Conservation (phyloP, 164 flowering plant genomes). For the Litsea cubeba region DNA sequence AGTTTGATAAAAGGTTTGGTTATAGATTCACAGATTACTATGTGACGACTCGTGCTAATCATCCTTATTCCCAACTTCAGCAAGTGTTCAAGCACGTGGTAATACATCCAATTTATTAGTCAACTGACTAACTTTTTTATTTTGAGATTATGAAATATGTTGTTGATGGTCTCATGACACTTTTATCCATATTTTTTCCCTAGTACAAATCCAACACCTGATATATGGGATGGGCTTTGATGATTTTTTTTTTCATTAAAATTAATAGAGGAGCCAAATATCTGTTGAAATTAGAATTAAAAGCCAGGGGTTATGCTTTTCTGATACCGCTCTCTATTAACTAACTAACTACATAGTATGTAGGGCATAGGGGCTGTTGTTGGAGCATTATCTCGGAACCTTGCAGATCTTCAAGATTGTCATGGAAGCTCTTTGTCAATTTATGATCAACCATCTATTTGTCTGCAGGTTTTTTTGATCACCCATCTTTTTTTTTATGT, state of each 20-base stretch:
- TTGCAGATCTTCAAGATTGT: slow-evolving; percentile 39
- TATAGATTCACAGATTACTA: slow-evolving; percentile 70
- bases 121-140: neutral
- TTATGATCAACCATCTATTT: slow-evolving; percentile 42
- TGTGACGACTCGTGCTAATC: slow-evolving; percentile 76
- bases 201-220: no score
- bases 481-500: neutral
- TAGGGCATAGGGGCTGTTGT: slow-evolving; percentile 59
- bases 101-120: slow-evolving; percentile 8
- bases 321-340: neutral
- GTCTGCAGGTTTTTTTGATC: slow-evolving; percentile 25
- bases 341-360: slow-evolving; percentile 6
- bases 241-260: neutral
- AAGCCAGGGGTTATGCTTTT: neutral
- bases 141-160: neutral
- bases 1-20: slow-evolving; percentile 78
- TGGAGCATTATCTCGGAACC: slow-evolving; percentile 51
- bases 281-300: neutral
- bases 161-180: neutral
- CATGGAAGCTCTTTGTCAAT: slow-evolving; percentile 44
- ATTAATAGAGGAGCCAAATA: neutral
- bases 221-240: no score
- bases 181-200: neutral
- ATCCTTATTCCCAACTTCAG: slow-evolving; percentile 70
- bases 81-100: slow-evolving; percentile 78